Evolutionary conservation across 495 filamentous ascomycete species (phyloP).

Genomic region (Polyplosphaeria fusca): DNA sequence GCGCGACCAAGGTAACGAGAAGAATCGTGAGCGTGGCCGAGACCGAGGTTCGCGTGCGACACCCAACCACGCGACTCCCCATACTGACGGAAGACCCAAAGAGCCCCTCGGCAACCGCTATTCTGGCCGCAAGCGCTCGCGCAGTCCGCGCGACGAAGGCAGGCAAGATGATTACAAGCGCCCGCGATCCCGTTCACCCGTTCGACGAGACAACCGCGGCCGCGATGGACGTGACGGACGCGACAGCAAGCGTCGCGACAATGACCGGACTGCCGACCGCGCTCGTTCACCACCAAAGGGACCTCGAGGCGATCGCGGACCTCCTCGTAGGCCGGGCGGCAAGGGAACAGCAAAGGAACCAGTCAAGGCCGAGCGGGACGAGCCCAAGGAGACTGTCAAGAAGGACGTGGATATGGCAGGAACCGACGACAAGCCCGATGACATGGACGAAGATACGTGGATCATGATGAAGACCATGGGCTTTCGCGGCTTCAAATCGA

Average conservation of each 20-base stretch:
- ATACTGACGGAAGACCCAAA: no score
- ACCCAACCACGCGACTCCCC: no score
- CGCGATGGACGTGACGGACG: constrained; percentile 9
- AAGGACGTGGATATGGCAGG: constrained; percentile 45
- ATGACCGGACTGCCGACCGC: constrained; percentile 14
- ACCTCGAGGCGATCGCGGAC: constrained; percentile 13
- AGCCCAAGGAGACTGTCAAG: constrained; percentile 40
- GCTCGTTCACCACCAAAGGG: constrained; percentile 30
- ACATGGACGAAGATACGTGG: constrained; percentile 59
- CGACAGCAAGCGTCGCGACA: constrained; percentile 5
- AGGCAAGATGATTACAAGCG: constrained; percentile 17
- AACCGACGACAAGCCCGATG: constrained; percentile 21
- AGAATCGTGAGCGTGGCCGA: no score
- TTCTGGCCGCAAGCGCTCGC: constrained; percentile 5
- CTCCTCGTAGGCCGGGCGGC: neutral
- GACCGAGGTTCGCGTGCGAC: no score
- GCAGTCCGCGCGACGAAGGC: constrained; percentile 20
- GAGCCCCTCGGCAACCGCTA: no score
- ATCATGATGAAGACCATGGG: constrained; percentile 85
- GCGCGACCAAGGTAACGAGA: no score
- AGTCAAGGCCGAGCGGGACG: neutral
- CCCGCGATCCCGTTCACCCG: constrained; percentile 36
- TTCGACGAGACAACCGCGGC: constrained; percentile 4
- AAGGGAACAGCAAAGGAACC: neutral
- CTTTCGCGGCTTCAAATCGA: constrained; percentile 78